Evolutionary conservation across 129 eudicot genomes (phyloP).

Genomic region (Flaveria trinervia): DNA sequence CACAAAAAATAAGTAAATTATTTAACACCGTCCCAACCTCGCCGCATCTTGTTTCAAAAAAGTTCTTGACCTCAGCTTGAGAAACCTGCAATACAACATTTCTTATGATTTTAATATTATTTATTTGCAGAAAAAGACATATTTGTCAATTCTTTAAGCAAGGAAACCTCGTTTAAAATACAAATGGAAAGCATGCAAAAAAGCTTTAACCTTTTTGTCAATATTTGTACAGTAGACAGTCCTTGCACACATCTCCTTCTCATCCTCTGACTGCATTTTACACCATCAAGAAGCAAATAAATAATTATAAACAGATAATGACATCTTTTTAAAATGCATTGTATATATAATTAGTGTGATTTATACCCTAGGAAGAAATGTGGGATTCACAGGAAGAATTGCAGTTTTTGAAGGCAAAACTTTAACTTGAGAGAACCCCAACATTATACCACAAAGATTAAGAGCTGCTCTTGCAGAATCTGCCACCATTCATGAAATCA

Average conservation of each 20-base stretch:
- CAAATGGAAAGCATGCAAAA: constrained; percentile 17
- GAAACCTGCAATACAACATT: constrained; percentile 54
- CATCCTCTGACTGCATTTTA: constrained; percentile 82
- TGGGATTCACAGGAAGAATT: constrained; percentile 97
- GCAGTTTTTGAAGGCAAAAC: constrained; percentile 98
- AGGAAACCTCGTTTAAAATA: background rate
- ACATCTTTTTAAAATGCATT: constrained; percentile 22
- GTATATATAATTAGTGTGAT: background rate
- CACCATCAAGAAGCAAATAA: constrained; percentile 19
- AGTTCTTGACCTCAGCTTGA: constrained; percentile 81
- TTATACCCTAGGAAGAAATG: constrained; percentile 90
- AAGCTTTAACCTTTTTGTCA: constrained; percentile 74
- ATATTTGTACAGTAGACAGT: constrained; percentile 98
- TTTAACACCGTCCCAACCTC: constrained; percentile 50
- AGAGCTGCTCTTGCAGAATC: constrained; percentile 92
- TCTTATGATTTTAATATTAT: background rate
- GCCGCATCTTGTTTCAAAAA: constrained; percentile 91
- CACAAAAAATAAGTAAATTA: background rate
- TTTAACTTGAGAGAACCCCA: constrained; percentile 77
- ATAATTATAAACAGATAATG: background rate
- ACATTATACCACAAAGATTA: constrained; percentile 68
- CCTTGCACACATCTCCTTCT: constrained; percentile 96
- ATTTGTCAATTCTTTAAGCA: background rate
- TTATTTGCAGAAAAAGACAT: background rate
- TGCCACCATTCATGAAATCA: constrained; percentile 31